These are phyloP conservation scores for Actinidia chinensis DNA, from an alignment of 179 eudicot genomes.

Conservation along the genomic window DNA sequence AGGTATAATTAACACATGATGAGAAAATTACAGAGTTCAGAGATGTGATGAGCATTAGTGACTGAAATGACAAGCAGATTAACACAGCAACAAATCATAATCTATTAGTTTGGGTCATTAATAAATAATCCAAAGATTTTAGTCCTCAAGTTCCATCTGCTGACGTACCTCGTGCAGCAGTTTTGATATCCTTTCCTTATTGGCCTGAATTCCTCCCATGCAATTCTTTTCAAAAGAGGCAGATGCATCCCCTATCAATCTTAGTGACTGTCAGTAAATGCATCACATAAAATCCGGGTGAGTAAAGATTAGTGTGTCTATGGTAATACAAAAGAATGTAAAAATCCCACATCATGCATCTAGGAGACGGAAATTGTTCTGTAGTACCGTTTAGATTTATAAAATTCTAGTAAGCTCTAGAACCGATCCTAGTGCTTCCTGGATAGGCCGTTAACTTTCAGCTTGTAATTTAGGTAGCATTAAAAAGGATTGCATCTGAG, in stretches of 20 bases:
- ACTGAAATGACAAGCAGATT: constrained; percentile 46
- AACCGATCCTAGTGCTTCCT: not conserved
- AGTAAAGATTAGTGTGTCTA: not conserved
- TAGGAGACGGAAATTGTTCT: not conserved
- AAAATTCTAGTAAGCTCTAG: not conserved
- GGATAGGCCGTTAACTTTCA: not conserved
- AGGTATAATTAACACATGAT: not conserved
- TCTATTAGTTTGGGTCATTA: not conserved
- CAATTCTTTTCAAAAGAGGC: constrained; percentile 96
- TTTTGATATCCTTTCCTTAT: constrained; percentile 79
- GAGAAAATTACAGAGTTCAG: constrained; percentile 80
- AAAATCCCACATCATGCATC: not conserved
- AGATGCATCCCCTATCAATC: constrained; percentile 92
- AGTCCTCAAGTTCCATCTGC: not conserved
- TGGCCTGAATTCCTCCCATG: constrained; percentile 90
- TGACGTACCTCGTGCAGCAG: constrained; percentile 75
- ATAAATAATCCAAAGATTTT: not conserved
- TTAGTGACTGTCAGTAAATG: constrained; percentile 58
- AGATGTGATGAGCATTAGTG: constrained; percentile 96
- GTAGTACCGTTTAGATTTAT: not conserved
- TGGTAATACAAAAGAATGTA: not conserved
- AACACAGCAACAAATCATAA: constrained; percentile 9
- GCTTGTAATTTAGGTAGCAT: not conserved
- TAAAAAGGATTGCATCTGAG: not conserved
- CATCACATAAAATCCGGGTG: not conserved